Base-by-base conservation (phyloP, 495 filamentous ascomycete genomes). In the Penicillium antarcticum region DNA sequence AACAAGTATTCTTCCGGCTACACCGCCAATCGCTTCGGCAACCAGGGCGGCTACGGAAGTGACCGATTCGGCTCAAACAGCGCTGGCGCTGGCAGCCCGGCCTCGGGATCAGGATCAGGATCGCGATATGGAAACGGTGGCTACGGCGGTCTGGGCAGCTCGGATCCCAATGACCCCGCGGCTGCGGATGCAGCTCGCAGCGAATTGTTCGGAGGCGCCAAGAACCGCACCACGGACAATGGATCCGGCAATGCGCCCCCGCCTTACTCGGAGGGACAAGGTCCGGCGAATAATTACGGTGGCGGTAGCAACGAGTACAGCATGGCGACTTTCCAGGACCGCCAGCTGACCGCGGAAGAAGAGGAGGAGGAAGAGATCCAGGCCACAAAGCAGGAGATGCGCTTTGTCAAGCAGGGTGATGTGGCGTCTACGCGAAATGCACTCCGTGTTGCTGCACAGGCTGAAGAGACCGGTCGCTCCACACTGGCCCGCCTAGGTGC, bases 281-380 rank as follows among this genome's bases (percentile, higher is more conserved):
- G 33, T 29, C 26, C 26, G 13, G 33, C n/a, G 45, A 65, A 57
- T 14, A 71, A 67, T 34, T 77, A 78, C 49, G 67, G 69, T 17
- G 76, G 71, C 42, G 70, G 65, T 21, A 81, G 77, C 53, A 80
- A 71, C 40, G 62, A 62, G 12, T 70, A 75, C 53, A 73, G 75
- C 50, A 87, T 89, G 58, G 82, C 79, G 16, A 78, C 83, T 3
- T 84, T 79, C 57, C 71, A 72, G 34, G 79, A 87, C 51, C 75
- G 84, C 29, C 79, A 92, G 56, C 72, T 96, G 42, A 95, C 89
- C 0, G 87, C 83, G 3, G 87, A 89, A 66, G 79, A 86, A 53
- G 77, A 87, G 45, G 85, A 87, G 50, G 82, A 87, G 33, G 83
- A 88, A 57, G 82, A 86, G 50, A 75, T 91, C 1, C 62, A 79